Evolutionary conservation across 2,329 filamentous ascomycete genomes (phyloP), one percentile per base, ranked within the genome.

Genomic region (Verticillium isaacii): DNA sequence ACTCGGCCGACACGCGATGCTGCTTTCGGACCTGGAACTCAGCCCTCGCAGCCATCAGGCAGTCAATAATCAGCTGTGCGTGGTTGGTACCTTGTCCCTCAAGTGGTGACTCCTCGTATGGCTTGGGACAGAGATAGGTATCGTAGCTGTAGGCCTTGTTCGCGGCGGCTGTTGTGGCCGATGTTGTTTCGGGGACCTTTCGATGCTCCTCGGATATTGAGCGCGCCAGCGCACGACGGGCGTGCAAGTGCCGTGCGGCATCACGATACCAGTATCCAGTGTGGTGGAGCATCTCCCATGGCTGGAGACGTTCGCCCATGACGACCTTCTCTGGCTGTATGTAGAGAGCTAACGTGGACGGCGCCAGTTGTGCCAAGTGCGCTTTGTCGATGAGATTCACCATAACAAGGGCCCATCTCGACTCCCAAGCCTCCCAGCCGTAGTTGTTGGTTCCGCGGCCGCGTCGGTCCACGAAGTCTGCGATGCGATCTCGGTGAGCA

Each of bases 381-480:
- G 81, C 77, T 64, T 80, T 83, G 64, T 85, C 81, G 19, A 88
- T 80, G 64, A 88, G 70, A 55, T 85, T 79, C 2, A 85, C 86
- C 86, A 89, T 89, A 14, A 86, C 76, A 25, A 78, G 78, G 17
- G 85, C 82, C 86, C 86, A 89, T 61, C 91, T 85, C 50, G 91
- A 88, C 76, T 97, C 90, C 93, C 94, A 99, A 2, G 94, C 93
- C 70, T 92, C 86, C 91, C 93, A 98, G 6, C 92, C 92, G 73
- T 98, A 98, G 66, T 92, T 96, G 36, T 87, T 86, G 2, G 91
- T 93, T 0, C 94, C 94, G 68, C 91, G 91, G 4, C 93, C 93
- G 67, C 90, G 87, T 19, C 91, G 85, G 70, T 97, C 92, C 17
- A 97, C 80, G 59, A 97, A 85, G 68, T 92, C 89, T 61, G 82